These are phyloP conservation scores for Cornus controversa DNA, from an alignment of 148 eudicot genomes.

Conservation along the genomic window DNA sequence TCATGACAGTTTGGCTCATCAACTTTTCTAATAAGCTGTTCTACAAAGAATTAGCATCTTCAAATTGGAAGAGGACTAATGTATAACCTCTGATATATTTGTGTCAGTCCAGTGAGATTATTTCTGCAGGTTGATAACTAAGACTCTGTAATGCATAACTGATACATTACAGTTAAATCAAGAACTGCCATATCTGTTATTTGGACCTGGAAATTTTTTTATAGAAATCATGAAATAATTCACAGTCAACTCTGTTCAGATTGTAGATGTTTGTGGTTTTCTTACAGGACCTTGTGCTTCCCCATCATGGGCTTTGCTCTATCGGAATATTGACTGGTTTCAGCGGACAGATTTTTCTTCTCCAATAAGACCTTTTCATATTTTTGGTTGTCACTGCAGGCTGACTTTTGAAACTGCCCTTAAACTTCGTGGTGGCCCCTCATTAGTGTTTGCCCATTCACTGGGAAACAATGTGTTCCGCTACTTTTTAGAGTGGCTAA, in stretches of 20 bases:
- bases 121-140: neutral
- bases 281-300: neutral
- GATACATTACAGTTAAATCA: neutral
- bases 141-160: neutral
- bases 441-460: conserved; percentile 94
- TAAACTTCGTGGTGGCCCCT: conserved; percentile 95
- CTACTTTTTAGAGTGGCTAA: conserved; percentile 96
- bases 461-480: conserved; percentile 93
- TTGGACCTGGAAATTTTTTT: neutral
- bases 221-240: neutral
- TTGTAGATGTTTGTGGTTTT: neutral
- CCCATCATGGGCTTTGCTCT: neutral
- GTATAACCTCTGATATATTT: neutral
- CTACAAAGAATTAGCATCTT: neutral
- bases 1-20: neutral
- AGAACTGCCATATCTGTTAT: neutral
- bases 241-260: neutral
- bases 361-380: neutral
- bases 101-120: conserved; percentile 5
- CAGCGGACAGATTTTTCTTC: neutral
- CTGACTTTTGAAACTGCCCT: conserved; percentile 90
- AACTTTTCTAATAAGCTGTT: neutral
- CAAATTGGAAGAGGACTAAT: neutral
- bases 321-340: conserved; percentile 4
- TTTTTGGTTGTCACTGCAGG: conserved; percentile 44